These are phyloP conservation scores for Gracilaria caudata DNA, from an alignment of 23 red algal species.

Conservation along the genomic window DNA sequence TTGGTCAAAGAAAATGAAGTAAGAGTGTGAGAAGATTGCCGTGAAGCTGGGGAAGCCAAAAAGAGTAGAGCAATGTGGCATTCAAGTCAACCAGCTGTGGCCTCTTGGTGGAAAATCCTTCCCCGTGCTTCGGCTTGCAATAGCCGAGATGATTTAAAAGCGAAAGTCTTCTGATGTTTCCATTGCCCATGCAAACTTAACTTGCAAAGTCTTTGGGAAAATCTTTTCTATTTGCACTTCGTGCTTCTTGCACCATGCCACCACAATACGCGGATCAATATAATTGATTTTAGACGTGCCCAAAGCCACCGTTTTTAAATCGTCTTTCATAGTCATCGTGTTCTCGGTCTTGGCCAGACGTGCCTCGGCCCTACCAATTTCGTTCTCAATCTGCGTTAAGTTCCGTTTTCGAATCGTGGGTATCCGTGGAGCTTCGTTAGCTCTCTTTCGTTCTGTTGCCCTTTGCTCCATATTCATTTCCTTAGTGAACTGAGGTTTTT, in stretches of 20 bases:
- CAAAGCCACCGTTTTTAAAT: slow-evolving; percentile 97
- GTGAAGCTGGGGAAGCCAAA: not conserved
- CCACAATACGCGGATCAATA: slow-evolving; percentile 95
- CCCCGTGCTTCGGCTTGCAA: not conserved
- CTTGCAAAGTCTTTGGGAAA: slow-evolving; percentile 85
- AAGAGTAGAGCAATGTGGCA: slow-evolving; percentile 1
- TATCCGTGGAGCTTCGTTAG: slow-evolving; percentile 70
- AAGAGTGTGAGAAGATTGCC: not conserved
- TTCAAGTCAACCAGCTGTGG: not conserved
- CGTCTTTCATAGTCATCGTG: slow-evolving; percentile 84
- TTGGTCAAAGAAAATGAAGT: not conserved
- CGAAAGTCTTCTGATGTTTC: slow-evolving; percentile 70
- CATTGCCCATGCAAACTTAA: slow-evolving; percentile 99
- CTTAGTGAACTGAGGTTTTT: slow-evolving; percentile 66
- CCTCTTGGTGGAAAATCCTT: not conserved
- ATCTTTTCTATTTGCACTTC: slow-evolving; percentile 96
- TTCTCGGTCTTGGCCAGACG: slow-evolving; percentile 71
- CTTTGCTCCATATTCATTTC: slow-evolving; percentile 67
- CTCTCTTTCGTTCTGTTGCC: slow-evolving; percentile 83
- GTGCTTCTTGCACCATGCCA: slow-evolving; percentile 98
- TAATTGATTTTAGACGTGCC: slow-evolving; percentile 98
- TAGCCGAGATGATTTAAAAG: slow-evolving; percentile 16
- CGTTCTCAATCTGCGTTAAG: slow-evolving; percentile 46
- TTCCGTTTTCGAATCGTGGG: slow-evolving; percentile 34
- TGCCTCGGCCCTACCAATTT: slow-evolving; percentile 59